Evolutionary conservation across 352 stramenopile genomes (phyloP), one percentile per base, ranked within the genome.

Genomic region (Phytophthora hibernalis): DNA sequence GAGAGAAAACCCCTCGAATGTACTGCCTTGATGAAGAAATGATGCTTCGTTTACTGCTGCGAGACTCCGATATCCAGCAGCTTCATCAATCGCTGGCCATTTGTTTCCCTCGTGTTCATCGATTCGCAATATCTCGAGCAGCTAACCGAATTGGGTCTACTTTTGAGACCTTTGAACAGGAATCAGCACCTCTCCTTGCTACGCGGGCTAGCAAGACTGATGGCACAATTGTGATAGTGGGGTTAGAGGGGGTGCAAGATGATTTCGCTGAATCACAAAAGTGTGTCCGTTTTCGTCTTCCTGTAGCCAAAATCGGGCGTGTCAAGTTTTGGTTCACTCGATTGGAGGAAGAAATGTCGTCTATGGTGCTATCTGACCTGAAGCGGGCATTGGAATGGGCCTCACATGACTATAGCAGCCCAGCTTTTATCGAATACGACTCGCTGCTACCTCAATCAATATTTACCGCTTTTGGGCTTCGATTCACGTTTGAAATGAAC

Each of bases 261-360:
- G 35, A 21, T 21, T n/a, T 38, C 26, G n/a, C 45, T 12, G 13
- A 24, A 21, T 8, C 12, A 18, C 31, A 64, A 3, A 50, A 57
- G 18, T 48, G 55, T 43, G 54, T 37, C 4, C 43, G 24, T 16
- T 79, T 79, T 24, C 62, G 63, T 21, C 57, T 74, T 22, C 61
- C 80, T 2, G 81, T 90, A n/a, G 66, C 87, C 13, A 92, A 90
- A 71, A 87, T 92, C 16, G 83, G 83, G 1, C 70, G 83, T 9
- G 31, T 89, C 10, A 79, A 82, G 28, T 92, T 92, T 55, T 92
- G 83, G 83, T 71, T 92, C 26, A 72, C 71, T 2, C 71, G 83
- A 2, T 58, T 92, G 0, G 80, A 90, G 45, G 83, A 92, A 50
- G 83, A 92, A 40, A 78, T 90, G 58, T 24, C 45, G 6, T 64